phyloP scores from a whole-genome alignment of 2,329 filamentous ascomycete genomes.

The Pochonia chlamydosporia region DNA sequence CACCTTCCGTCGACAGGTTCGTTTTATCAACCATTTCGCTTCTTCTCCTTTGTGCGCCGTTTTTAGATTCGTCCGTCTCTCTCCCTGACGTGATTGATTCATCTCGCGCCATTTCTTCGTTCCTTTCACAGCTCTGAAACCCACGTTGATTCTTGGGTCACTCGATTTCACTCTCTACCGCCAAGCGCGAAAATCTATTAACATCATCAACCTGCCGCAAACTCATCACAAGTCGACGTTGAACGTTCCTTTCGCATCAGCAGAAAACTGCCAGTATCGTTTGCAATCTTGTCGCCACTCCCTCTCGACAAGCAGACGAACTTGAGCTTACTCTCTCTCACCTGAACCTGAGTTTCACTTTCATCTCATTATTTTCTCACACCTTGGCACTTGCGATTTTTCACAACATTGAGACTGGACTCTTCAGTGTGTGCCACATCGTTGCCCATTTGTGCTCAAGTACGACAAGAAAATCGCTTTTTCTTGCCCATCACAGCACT shows the following conservation, averaged over 20 bases:
- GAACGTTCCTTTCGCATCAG: constrained; percentile 19
- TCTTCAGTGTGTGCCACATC: constrained; percentile 8
- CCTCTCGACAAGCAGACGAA: constrained; percentile 1
- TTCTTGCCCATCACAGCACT: constrained; percentile 2
- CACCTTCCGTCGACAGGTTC: constrained; percentile 1
- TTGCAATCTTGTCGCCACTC: background rate
- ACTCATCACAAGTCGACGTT: constrained; percentile 18
- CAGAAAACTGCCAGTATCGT: background rate
- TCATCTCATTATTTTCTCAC: constrained; percentile 6
- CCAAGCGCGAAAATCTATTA: background rate
- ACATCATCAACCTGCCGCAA: background rate
- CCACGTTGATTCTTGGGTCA: constrained; percentile 8
- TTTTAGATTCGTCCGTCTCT: constrained; percentile 15
- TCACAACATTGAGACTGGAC: constrained; percentile 11
- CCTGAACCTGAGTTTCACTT: background rate
- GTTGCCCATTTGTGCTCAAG: background rate
- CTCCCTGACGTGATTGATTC: constrained; percentile 9
- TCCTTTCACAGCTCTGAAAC: constrained; percentile 4
- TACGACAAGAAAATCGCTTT: background rate
- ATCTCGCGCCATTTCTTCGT: constrained; percentile 4
- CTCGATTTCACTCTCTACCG: background rate
- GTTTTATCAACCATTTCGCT: constrained; percentile 16
- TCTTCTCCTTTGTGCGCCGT: constrained; percentile 14
- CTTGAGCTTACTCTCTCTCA: background rate
- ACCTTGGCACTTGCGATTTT: constrained; percentile 1